phyloP scores from a whole-genome alignment of 805 yeast species.

The Saturnispora gosingensis region DNA sequence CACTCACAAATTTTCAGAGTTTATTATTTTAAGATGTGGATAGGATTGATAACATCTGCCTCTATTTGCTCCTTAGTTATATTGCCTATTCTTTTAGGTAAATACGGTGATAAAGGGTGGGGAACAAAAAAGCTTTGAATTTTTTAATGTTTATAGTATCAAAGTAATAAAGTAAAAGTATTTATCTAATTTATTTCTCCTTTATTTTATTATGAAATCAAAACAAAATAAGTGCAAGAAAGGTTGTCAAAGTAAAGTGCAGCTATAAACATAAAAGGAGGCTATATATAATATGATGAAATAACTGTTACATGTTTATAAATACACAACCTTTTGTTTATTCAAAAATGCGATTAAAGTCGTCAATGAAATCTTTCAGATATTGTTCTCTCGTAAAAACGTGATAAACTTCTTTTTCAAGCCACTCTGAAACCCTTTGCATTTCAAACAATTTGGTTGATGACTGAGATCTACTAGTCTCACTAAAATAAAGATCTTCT shows the following conservation, averaged over 20 bases:
- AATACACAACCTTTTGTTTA: neutral
- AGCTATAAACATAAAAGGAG: neutral
- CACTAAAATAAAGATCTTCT: neutral
- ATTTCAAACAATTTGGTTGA: constrained; percentile 7
- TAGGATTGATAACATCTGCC: constrained; percentile 65
- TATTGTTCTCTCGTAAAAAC: neutral
- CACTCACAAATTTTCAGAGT: constrained; percentile 80
- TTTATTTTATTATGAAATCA: neutral
- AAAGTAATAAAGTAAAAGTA: neutral
- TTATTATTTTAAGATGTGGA: constrained; percentile 94
- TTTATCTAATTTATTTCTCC: neutral
- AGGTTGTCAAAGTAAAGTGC: neutral
- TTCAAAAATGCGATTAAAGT: constrained; percentile 2
- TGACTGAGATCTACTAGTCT: constrained; percentile 4
- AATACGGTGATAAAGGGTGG: constrained; percentile 44
- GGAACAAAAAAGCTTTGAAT: constrained; percentile 10
- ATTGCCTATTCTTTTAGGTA: constrained; percentile 64
- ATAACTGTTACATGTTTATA: neutral
- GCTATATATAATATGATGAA: neutral
- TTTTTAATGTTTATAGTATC: neutral
- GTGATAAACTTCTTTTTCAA: constrained; percentile 2
- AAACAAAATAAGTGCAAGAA: neutral
- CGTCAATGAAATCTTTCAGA: constrained; percentile 3
- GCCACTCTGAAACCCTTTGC: constrained; percentile 9
- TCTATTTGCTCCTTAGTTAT: constrained; percentile 70